Percentiles rank a stretch among this genome's conserved stretches.
Conservation (phyloP, 2,329 filamentous ascomycete genomes). For the Incumbomyces lentus region DNA sequence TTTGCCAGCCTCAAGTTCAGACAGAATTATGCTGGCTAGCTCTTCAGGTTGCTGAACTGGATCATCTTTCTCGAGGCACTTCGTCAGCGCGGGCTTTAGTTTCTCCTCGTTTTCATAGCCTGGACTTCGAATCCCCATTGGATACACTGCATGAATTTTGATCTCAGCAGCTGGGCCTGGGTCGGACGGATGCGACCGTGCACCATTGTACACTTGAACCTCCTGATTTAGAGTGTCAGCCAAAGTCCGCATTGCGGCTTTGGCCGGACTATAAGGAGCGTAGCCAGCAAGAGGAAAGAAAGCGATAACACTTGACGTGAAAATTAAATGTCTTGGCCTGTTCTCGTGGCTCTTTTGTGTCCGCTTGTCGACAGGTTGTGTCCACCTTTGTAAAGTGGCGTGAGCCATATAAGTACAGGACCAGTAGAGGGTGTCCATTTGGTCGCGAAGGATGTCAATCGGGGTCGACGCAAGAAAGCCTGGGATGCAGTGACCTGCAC, state of each 20-base stretch:
- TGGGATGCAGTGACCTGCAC: conserved; percentile 66
- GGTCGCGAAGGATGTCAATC: conserved; percentile 54
- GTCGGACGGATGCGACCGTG: conserved; percentile 25
- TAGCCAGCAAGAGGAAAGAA: conserved; percentile 76
- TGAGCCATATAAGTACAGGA: conserved; percentile 78
- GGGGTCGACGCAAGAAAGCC: conserved; percentile 68
- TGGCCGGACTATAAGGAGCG: conserved; percentile 69
- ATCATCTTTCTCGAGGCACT: conserved; percentile 71
- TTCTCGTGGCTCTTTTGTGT: conserved; percentile 20
- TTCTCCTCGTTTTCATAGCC: conserved; percentile 66
- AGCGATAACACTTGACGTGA: conserved; percentile 68
- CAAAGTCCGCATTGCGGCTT: conserved; percentile 72
- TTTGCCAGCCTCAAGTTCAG: conserved; percentile 67
- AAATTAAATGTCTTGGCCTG: conserved; percentile 62
- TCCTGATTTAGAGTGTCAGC: conserved; percentile 79
- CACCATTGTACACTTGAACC: conserved; percentile 70
- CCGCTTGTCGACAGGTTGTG: conserved; percentile 32
- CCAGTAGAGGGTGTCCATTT: conserved; percentile 93
- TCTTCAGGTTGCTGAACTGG: conserved; percentile 66
- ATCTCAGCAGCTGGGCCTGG: conserved; percentile 51
- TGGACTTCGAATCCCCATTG: conserved; percentile 69
- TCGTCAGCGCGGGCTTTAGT: conserved; percentile 70
- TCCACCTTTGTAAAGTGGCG: conserved; percentile 66
- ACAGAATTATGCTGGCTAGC: conserved; percentile 61
- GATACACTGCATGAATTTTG: conserved; percentile 70